Evolutionary conservation across 352 stramenopile species (phyloP).

Genomic region (Globisporangium takayamanum): DNA sequence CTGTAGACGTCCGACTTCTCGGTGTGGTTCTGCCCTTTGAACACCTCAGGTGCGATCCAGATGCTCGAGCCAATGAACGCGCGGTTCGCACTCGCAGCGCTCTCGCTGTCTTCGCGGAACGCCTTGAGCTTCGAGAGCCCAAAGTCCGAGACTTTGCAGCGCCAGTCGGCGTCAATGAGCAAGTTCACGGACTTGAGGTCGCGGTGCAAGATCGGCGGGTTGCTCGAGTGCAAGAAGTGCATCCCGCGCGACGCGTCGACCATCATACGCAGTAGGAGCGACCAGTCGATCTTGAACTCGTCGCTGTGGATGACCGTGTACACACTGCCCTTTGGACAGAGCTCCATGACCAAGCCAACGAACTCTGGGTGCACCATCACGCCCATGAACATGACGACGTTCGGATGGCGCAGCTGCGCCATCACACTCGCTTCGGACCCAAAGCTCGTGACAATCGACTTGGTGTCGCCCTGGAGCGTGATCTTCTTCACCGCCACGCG

Average conservation of each 20-base stretch:
- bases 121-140: slow-evolving; percentile 83
- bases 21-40: slow-evolving; percentile 80
- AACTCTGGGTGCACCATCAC: slow-evolving; percentile 86
- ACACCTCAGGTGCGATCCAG: slow-evolving; percentile 89
- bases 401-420: slow-evolving; percentile 76
- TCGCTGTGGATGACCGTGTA: slow-evolving; percentile 76
- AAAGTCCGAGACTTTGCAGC: slow-evolving; percentile 89
- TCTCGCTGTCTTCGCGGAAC: slow-evolving; percentile 55
- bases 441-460: slow-evolving; percentile 79
- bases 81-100: slow-evolving; percentile 24
- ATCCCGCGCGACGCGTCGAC: slow-evolving; percentile 84
- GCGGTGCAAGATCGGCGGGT: slow-evolving; percentile 82
- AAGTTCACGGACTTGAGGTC: slow-evolving; percentile 90
- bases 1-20: slow-evolving; percentile 88
- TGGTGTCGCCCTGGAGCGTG: slow-evolving; percentile 67
- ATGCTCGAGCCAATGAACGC: slow-evolving; percentile 83
- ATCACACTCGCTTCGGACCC: slow-evolving; percentile 78
- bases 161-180: slow-evolving; percentile 84
- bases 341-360: slow-evolving; percentile 85
- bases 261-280: slow-evolving; percentile 80
- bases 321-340: slow-evolving; percentile 81
- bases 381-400: slow-evolving; percentile 89
- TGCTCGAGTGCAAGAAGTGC: slow-evolving; percentile 89
- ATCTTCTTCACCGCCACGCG: slow-evolving; percentile 84
- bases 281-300: slow-evolving; percentile 83